Conservation (phyloP, 1,284 basidiomycete genomes). For the Trichosporon inkin region DNA sequence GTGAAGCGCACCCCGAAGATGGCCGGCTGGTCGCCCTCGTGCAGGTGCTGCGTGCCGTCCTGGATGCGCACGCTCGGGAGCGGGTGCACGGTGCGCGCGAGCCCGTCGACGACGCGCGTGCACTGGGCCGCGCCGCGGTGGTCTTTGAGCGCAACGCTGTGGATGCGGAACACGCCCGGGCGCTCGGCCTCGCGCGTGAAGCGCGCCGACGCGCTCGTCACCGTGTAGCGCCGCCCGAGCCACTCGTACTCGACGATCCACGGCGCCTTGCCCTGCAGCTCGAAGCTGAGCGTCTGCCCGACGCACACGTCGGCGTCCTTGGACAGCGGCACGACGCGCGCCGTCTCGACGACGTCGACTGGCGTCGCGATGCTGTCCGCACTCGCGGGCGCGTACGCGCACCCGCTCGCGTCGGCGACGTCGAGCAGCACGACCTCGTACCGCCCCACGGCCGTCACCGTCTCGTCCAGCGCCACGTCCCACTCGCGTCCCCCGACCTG, state of each 20-base stretch:
- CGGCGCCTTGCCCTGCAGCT: slow-evolving; percentile 90
- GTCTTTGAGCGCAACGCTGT: slow-evolving; percentile 83
- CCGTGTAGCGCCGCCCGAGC: slow-evolving; percentile 68
- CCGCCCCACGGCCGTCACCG: slow-evolving; percentile 73
- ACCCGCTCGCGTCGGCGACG: slow-evolving; percentile 71
- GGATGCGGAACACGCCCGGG: slow-evolving; percentile 74
- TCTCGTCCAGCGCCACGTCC: slow-evolving; percentile 69
- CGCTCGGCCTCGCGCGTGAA: slow-evolving; percentile 79
- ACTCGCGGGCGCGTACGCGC: slow-evolving; percentile 66
- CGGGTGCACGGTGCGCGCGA: slow-evolving; percentile 72
- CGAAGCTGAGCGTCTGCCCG: slow-evolving; percentile 84
- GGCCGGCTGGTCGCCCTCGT: slow-evolving; percentile 90
- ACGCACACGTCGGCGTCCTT: slow-evolving; percentile 78
- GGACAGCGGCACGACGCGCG: slow-evolving; percentile 80
- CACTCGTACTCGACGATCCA: slow-evolving; percentile 90
- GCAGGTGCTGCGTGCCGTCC: slow-evolving; percentile 81
- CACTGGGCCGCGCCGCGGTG: slow-evolving; percentile 58
- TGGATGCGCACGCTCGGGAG: slow-evolving; percentile 83
- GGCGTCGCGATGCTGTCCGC: slow-evolving; percentile 63
- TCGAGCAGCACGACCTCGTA: slow-evolving; percentile 73
- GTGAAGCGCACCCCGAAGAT: slow-evolving; percentile 75
- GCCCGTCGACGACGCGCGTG: slow-evolving; percentile 69
- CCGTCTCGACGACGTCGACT: slow-evolving; percentile 90
- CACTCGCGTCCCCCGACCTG: slow-evolving; percentile 62
- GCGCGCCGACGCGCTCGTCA: slow-evolving; percentile 70